Evolutionary conservation across 2,329 filamentous ascomycete species (phyloP), one percentile per base, ranked within the genome.

Genomic region (Bertia moriformis): DNA sequence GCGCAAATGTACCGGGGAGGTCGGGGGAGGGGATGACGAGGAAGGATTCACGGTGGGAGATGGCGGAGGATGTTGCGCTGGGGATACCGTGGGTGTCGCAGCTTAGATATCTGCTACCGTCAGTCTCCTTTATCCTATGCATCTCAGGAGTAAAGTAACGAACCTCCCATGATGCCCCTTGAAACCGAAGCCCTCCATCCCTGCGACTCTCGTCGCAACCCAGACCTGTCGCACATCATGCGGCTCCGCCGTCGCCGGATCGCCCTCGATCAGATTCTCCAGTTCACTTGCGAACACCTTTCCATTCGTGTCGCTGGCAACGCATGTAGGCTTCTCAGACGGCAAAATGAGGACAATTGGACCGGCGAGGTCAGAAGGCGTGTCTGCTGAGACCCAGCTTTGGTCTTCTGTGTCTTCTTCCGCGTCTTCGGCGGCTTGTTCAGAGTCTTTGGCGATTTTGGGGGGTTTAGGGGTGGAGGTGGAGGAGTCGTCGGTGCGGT

Each of bases 141-240:
- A 43, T 18, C 20, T 40, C 33, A 4, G 44, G 42, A 20, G 40
- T 24, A 12, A 39, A 35, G 3, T 27, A 17, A 58, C 66, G 43
- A 53, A 88, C 81, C 74, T 81, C 45, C 87, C 88, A 59, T 95
- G 84, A 49, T 89, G 83, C 0, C 86, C 85, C 60, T 94, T 95
- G 58, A 98, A 83, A 42, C 83, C 82, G 48, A 85, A 80, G 22
- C 71, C 69, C 45, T 93, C 84, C 1, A 83, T 89, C 3, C 89
- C 89, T 1, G 80, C 73, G 12, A 95, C 79, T 47, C 72, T 73
- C 49, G 83, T 93, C 43, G 84, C 86, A 46, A 96, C 75, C 84
- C 89, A 98, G 14, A 98, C 91, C 63, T 95, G 88, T 43, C 89
- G 70, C 43, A 96, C 88, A 56, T 96, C 88, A 58, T 95, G 88